Evolutionary conservation across 257 asterid species (phyloP).

Genomic region (Ilex aquifolium): DNA sequence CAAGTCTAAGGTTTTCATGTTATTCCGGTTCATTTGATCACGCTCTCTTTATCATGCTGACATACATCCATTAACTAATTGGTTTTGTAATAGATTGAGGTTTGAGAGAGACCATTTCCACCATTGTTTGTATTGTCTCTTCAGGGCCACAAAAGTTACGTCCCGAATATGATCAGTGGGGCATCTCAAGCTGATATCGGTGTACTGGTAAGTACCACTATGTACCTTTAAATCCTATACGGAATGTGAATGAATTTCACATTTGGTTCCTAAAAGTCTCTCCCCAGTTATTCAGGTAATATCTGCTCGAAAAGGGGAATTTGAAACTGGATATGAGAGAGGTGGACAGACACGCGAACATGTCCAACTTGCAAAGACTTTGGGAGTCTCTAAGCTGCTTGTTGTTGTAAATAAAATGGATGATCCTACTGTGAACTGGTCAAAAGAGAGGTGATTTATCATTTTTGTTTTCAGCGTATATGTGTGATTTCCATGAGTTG

Average conservation of each 20-base stretch:
- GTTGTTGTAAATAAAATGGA: slow-evolving; percentile 98
- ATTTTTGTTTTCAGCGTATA: not conserved
- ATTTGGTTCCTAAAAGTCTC: not conserved
- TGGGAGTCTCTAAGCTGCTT: slow-evolving; percentile 85
- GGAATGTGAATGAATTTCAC: slow-evolving; percentile 5
- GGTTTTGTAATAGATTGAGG: too few relatives aligned
- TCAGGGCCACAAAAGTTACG: slow-evolving; percentile 97
- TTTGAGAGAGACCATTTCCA: not conserved
- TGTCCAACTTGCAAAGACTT: slow-evolving; percentile 94
- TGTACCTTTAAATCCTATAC: not conserved
- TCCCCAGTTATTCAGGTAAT: slow-evolving; percentile 47
- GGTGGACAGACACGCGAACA: slow-evolving; percentile 99
- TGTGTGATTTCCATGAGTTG: slow-evolving; percentile 7
- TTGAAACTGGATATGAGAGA: slow-evolving; percentile 97
- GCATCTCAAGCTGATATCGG: slow-evolving; percentile 99
- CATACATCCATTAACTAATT: too few relatives aligned
- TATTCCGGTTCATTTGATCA: too few relatives aligned
- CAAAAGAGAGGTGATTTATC: slow-evolving; percentile 80
- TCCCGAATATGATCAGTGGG: slow-evolving; percentile 96
- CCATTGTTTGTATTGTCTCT: slow-evolving; percentile 6
- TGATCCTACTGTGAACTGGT: slow-evolving; percentile 94
- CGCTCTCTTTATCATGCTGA: too few relatives aligned
- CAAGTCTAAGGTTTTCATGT: too few relatives aligned
- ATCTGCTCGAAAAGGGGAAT: slow-evolving; percentile 93
- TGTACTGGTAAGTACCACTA: slow-evolving; percentile 47